Percentiles rank a stretch among this genome's conserved stretches.
Evolutionary conservation across 148 eudicot species (phyloP).

Genomic region (Agrostemma githago): DNA sequence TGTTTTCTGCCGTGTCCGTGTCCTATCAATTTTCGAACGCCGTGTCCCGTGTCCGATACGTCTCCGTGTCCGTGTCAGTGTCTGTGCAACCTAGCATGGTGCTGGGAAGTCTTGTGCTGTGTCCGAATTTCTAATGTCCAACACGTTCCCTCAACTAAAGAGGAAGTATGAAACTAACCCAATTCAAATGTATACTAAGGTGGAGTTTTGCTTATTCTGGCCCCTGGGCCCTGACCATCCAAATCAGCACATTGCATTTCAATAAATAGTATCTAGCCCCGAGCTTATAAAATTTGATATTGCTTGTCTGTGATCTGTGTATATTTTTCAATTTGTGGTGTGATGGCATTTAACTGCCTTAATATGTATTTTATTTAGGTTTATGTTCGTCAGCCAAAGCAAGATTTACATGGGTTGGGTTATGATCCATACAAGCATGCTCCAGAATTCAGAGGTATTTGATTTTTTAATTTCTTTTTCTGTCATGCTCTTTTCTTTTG

Average conservation of each 20-base stretch:
- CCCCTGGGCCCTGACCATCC: not conserved
- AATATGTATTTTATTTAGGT: conserved; percentile 37
- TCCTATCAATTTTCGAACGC: too few species aligned
- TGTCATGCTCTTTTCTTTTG: not conserved
- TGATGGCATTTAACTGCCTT: conserved; percentile 2
- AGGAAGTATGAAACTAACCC: too few species aligned
- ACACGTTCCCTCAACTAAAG: too few species aligned
- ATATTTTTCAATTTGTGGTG: not conserved
- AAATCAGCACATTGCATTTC: not conserved
- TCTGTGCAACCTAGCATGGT: too few species aligned
- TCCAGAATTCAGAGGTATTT: conserved; percentile 90
- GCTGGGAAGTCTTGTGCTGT: too few species aligned
- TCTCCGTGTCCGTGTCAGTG: too few species aligned
- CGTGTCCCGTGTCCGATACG: too few species aligned
- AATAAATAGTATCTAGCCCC: not conserved
- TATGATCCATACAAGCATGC: conserved; percentile 92
- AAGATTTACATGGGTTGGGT: conserved; percentile 87
- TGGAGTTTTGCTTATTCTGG: too few species aligned
- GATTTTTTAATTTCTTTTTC: not conserved
- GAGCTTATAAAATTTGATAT: not conserved
- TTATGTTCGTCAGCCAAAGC: conserved; percentile 74
- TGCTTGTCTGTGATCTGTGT: not conserved
- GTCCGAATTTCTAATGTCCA: too few species aligned
- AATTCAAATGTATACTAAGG: too few species aligned
- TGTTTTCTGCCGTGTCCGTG: too few species aligned